Percentiles rank a stretch among this genome's conserved stretches.
Conservation (phyloP, 177 flowering plant species). For the Vitis hybrid region DNA sequence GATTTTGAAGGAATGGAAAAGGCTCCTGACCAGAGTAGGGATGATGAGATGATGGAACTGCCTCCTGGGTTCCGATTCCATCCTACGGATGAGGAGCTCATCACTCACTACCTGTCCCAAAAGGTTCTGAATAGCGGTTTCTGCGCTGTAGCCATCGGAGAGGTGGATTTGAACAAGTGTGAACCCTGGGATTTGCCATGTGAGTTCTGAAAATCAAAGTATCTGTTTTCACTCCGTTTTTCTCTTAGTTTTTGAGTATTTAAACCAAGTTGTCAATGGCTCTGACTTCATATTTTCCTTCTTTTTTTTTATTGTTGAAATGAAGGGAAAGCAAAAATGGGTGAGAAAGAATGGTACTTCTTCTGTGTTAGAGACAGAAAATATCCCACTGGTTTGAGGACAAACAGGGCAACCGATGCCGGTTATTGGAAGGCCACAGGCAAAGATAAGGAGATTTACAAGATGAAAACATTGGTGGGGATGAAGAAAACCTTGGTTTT, state of each 20-base stretch:
- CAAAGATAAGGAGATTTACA: conserved; percentile 60
- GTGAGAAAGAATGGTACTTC: conserved; percentile 71
- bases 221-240: not conserved
- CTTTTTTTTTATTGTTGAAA: conserved; percentile 9
- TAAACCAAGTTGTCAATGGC: not conserved
- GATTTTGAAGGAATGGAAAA: conserved; percentile 27
- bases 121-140: conserved; percentile 48
- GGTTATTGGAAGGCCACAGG: conserved; percentile 84
- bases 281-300: not conserved
- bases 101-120: conserved; percentile 47
- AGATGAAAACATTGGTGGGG: conserved; percentile 41
- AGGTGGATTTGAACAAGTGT: conserved; percentile 65
- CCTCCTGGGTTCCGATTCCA: conserved; percentile 73
- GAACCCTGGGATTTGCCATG: conserved; percentile 84
- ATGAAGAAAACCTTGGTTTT: conserved; percentile 62
- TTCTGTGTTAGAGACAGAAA: conserved; percentile 62
- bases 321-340: conserved; percentile 67
- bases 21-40: conserved; percentile 10
- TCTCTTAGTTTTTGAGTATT: not conserved
- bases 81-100: conserved; percentile 66
- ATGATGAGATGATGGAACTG: conserved; percentile 47
- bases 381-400: conserved; percentile 67
- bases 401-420: conserved; percentile 61
- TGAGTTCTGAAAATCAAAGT: conserved; percentile 23
- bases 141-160: conserved; percentile 47